phyloP scores from a whole-genome alignment of 495 filamentous ascomycete genomes.

The Bacidia rubella region DNA sequence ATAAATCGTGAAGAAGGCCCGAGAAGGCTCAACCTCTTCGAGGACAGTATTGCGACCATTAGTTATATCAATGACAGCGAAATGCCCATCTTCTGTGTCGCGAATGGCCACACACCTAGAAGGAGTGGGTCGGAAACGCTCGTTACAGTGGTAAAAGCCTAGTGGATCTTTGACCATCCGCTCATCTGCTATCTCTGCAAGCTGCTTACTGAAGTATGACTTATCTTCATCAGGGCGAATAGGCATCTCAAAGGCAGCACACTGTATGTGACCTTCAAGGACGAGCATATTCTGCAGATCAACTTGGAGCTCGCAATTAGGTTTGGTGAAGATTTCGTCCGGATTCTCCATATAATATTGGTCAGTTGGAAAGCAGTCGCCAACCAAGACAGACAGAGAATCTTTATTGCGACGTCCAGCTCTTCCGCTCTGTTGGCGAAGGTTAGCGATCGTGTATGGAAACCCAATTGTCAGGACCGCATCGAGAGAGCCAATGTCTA shows the following conservation, averaged over 20 bases:
- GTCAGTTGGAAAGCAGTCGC: slow-evolving; percentile 85
- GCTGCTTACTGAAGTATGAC: slow-evolving; percentile 65
- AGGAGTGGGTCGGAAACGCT: slow-evolving; percentile 75
- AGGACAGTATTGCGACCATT: slow-evolving; percentile 70
- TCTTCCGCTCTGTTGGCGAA: slow-evolving; percentile 88
- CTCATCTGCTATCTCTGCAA: slow-evolving; percentile 58
- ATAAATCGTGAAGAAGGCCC: slow-evolving; percentile 91
- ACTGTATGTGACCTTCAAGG: slow-evolving; percentile 87
- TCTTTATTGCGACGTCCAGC: slow-evolving; percentile 90
- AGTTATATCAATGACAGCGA: slow-evolving; percentile 83
- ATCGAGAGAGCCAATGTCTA: slow-evolving; percentile 92
- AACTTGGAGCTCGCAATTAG: slow-evolving; percentile 77
- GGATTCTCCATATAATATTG: slow-evolving; percentile 97
- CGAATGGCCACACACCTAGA: slow-evolving; percentile 76
- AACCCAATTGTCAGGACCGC: slow-evolving; percentile 91
- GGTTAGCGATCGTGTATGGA: slow-evolving; percentile 85
- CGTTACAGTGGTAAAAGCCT: slow-evolving; percentile 82
- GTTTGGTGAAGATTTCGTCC: slow-evolving; percentile 87
- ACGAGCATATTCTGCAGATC: slow-evolving; percentile 86
- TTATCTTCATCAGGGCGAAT: slow-evolving; percentile 63
- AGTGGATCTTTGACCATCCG: slow-evolving; percentile 58
- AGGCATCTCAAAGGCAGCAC: slow-evolving; percentile 90
- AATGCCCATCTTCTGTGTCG: slow-evolving; percentile 84
- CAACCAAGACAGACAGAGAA: slow-evolving; percentile 78
- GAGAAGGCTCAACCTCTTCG: slow-evolving; percentile 89